These are phyloP conservation scores for Aspergillus ochraceus DNA, from an alignment of 2,329 filamentous ascomycete species.

Conservation along the genomic window DNA sequence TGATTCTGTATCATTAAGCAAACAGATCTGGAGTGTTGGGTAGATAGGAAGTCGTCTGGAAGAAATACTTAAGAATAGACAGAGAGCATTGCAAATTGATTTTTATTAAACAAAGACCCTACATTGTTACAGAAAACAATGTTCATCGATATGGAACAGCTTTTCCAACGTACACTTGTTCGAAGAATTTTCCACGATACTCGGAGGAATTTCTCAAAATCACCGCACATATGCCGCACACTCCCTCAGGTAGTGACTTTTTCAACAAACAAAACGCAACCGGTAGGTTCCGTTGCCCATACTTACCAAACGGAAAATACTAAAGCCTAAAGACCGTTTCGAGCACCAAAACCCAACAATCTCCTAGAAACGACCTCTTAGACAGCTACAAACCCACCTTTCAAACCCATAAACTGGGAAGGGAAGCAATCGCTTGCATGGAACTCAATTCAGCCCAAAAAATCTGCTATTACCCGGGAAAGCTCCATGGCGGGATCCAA, in stretches of 20 bases:
- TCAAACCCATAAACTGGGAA: neutral
- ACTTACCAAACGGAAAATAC: neutral
- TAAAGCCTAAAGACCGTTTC: neutral
- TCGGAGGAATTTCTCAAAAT: too few species aligned
- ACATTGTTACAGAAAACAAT: too few species aligned
- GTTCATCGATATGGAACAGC: too few species aligned
- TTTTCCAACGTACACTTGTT: too few species aligned
- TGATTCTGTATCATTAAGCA: neutral
- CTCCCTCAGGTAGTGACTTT: neutral
- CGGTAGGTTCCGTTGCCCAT: neutral
- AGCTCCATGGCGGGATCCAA: neutral
- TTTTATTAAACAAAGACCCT: too few species aligned
- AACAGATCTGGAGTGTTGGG: neutral
- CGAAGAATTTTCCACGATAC: too few species aligned
- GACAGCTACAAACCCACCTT: neutral
- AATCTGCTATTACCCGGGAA: neutral
- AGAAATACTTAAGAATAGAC: neutral
- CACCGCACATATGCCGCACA: too few species aligned
- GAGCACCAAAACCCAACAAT: neutral
- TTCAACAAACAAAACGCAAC: neutral
- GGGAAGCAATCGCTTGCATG: neutral
- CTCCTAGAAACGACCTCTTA: neutral
- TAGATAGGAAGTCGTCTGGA: neutral
- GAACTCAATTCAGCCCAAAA: neutral
- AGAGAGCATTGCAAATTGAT: neutral